Percentiles rank a stretch among this genome's conserved stretches.
Conservation (phyloP, 2,329 filamentous ascomycete species). For the Verruconis gallopava region DNA sequence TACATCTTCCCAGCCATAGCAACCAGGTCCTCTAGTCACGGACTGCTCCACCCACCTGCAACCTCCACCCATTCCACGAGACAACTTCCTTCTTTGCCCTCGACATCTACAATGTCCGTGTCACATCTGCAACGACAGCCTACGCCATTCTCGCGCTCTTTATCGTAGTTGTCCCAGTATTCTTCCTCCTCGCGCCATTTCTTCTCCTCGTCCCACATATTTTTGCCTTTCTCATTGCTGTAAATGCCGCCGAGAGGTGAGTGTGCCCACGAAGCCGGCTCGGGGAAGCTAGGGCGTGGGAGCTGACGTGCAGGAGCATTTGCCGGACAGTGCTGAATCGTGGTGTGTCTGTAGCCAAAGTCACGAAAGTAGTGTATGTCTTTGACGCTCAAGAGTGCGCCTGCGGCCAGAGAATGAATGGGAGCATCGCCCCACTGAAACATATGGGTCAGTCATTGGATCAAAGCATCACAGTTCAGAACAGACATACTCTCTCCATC, state of each 20-base stretch:
- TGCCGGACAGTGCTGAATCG: constrained; percentile 94
- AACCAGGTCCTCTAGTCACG: too few species aligned
- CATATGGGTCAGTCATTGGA: constrained; percentile 24
- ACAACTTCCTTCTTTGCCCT: constrained; percentile 94
- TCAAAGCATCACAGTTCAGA: constrained; percentile 10
- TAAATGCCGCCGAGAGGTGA: background rate
- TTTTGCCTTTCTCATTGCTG: constrained; percentile 18
- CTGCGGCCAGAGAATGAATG: constrained; percentile 92
- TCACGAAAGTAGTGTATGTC: constrained; percentile 99
- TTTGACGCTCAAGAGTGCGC: constrained; percentile 62
- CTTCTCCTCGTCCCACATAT: constrained; percentile 67
- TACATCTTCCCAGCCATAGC: too few species aligned
- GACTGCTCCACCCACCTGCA: constrained; percentile 77
- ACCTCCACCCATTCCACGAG: constrained; percentile 94
- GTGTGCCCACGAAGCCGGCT: constrained; percentile 26
- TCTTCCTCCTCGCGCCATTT: constrained; percentile 83
- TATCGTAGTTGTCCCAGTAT: constrained; percentile 85
- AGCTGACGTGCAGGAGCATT: constrained; percentile 86
- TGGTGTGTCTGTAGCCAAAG: constrained; percentile 95
- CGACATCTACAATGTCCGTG: constrained; percentile 92
- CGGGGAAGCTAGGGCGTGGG: constrained; percentile 64
- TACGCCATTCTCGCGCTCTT: constrained; percentile 86
- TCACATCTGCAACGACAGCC: constrained; percentile 95
- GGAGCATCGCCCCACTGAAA: constrained; percentile 91
- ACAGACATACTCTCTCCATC: constrained; percentile 75